Evolutionary conservation across 805 yeast genomes (phyloP).

Genomic region (Zygoascus bituminiphila): DNA sequence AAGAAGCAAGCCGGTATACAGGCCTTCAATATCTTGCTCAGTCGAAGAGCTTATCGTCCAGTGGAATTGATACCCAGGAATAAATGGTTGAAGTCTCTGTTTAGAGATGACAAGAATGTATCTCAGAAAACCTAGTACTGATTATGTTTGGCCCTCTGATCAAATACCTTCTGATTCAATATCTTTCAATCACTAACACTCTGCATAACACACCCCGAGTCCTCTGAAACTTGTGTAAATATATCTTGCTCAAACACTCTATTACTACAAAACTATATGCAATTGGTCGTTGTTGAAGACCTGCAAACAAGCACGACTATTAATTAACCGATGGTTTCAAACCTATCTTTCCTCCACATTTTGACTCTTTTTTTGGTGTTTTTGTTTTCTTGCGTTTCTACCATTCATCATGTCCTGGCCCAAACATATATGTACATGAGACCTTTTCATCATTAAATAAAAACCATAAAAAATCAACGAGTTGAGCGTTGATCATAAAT

Average conservation of each 20-base stretch:
- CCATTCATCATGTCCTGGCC: constrained; percentile 5
- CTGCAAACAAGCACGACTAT: constrained; percentile 7
- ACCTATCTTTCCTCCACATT: background rate
- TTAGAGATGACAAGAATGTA: background rate
- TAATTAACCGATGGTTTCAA: background rate
- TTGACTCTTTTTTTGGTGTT: background rate
- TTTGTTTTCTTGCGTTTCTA: background rate
- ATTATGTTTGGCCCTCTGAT: no score
- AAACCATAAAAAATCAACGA: constrained; percentile 15
- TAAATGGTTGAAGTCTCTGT: background rate
- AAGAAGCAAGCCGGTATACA: constrained; percentile 5
- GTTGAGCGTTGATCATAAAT: constrained; percentile 19
- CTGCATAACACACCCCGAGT: no score
- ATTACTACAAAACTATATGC: constrained; percentile 9
- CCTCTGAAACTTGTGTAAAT: background rate
- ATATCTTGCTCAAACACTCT: background rate
- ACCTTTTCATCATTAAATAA: background rate
- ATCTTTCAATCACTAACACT: no score
- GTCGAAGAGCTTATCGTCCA: background rate
- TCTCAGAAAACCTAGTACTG: no score
- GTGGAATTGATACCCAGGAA: background rate
- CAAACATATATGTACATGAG: background rate
- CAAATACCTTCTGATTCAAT: no score
- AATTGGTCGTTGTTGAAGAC: constrained; percentile 19
- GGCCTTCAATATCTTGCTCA: constrained; percentile 6